Evolutionary conservation across 129 eudicot species (phyloP).

Genomic region (Lonicera japonica): DNA sequence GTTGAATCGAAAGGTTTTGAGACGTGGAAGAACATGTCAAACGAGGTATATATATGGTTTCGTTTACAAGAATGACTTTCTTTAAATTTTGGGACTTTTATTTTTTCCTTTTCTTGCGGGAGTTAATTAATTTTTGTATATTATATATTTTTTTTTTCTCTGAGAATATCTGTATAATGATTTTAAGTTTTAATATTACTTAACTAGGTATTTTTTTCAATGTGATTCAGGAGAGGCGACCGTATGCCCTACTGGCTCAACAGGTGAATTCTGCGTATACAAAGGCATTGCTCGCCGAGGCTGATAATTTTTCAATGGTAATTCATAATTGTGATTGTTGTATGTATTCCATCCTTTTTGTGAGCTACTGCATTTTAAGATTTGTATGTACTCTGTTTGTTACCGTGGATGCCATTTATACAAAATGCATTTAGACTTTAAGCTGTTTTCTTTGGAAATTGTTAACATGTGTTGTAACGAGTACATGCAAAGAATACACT

Average conservation of each 20-base stretch:
- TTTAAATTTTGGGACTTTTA: neutral
- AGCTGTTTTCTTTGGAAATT: no score
- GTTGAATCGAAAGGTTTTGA: conserved; percentile 45
- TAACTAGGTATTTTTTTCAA: no score
- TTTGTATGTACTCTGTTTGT: no score
- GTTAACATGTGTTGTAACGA: no score
- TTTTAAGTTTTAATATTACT: neutral
- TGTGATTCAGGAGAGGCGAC: conserved; percentile 39
- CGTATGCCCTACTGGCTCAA: conserved; percentile 34
- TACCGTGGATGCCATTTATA: no score
- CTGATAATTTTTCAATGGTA: conserved; percentile 23
- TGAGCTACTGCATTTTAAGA: no score
- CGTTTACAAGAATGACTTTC: neutral
- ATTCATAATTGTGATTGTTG: neutral
- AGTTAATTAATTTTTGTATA: no score
- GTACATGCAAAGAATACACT: no score
- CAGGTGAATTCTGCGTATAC: conserved; percentile 34
- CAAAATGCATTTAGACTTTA: no score
- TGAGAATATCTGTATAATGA: neutral
- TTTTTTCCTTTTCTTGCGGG: neutral
- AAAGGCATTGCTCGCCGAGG: conserved; percentile 39
- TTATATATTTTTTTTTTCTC: no score
- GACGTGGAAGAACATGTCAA: conserved; percentile 52
- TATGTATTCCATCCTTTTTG: no score
- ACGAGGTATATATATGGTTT: conserved; percentile 30